These are phyloP conservation scores for Aspergillus piperis DNA, from an alignment of 2,329 filamentous ascomycete species.

Conservation along the genomic window DNA sequence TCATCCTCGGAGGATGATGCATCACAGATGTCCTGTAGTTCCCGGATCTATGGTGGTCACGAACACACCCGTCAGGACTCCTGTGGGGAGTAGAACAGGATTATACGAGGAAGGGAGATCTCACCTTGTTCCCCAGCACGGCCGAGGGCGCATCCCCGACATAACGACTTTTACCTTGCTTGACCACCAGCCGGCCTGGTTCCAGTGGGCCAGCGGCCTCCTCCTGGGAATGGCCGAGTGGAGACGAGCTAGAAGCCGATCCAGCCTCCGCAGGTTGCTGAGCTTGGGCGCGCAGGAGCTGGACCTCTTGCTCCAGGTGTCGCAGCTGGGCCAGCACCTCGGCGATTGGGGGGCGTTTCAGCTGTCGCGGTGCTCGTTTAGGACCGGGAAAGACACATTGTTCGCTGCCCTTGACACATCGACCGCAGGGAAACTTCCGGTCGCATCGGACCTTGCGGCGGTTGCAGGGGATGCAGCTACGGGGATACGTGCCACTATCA, in stretches of 20 bases:
- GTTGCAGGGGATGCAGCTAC: conserved; percentile 35
- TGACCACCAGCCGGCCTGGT: neutral
- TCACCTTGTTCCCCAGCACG: conserved; percentile 19
- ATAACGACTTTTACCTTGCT: conserved; percentile 17
- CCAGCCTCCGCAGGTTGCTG: neutral
- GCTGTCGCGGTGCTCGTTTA: conserved; percentile 21
- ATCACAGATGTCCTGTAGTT: conserved; percentile 15
- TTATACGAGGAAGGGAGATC: neutral
- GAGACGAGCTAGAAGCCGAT: neutral
- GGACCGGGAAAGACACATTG: conserved; percentile 21
- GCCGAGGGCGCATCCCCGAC: conserved; percentile 22
- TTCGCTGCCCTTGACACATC: conserved; percentile 16
- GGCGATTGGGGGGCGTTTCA: conserved; percentile 23
- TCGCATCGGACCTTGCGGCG: conserved; percentile 37
- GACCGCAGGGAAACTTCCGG: conserved; percentile 31
- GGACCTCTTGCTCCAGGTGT: conserved; percentile 23
- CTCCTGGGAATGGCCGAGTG: neutral
- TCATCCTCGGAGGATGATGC: neutral
- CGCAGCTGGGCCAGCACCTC: conserved; percentile 20
- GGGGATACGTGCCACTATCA: neutral
- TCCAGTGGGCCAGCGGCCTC: neutral
- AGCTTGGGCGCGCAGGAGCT: conserved; percentile 6
- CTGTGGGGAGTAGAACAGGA: neutral
- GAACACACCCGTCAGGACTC: neutral
- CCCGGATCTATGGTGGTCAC: conserved; percentile 3